phyloP scores from a whole-genome alignment of 352 stramenopile species.

The Globisporangium middletonii region DNA sequence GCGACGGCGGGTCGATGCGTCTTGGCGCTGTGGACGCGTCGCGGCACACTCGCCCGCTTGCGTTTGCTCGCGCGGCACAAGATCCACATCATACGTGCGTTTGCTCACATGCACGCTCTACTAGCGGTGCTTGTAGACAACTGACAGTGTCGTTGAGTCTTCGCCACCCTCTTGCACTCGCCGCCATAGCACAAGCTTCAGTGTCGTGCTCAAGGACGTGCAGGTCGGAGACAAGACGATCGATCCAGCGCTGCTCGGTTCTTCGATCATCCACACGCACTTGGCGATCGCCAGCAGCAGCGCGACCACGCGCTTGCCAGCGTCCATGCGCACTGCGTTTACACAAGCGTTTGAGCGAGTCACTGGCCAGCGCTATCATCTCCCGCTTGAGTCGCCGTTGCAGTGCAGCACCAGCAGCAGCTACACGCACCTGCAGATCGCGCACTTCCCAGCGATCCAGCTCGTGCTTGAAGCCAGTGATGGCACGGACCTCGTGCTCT shows the following conservation, averaged over 20 bases:
- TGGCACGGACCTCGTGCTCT: slow-evolving; percentile 22
- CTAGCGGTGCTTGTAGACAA: not conserved
- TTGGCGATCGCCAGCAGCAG: slow-evolving; percentile 42
- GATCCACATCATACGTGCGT: slow-evolving; percentile 18
- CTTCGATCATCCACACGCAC: slow-evolving; percentile 6
- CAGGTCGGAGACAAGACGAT: slow-evolving; percentile 24
- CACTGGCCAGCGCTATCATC: slow-evolving; percentile 12
- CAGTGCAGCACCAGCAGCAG: slow-evolving; percentile 4
- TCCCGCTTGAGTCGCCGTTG: not conserved
- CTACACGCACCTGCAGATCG: slow-evolving; percentile 22
- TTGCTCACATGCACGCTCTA: not conserved
- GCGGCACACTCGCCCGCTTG: slow-evolving; percentile 20
- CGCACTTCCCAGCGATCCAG: slow-evolving; percentile 28
- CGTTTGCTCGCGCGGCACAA: slow-evolving; percentile 18
- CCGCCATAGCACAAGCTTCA: slow-evolving; percentile 2
- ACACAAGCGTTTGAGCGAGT: slow-evolving; percentile 21
- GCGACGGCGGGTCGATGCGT: slow-evolving; percentile 26
- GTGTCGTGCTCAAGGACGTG: slow-evolving; percentile 25
- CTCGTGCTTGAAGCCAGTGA: slow-evolving; percentile 26
- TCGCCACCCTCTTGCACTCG: not conserved
- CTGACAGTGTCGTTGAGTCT: slow-evolving; percentile 11
- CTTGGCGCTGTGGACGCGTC: slow-evolving; percentile 25
- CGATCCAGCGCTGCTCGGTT: slow-evolving; percentile 2
- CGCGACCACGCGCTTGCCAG: slow-evolving; percentile 31
- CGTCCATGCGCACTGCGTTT: slow-evolving; percentile 18